phyloP scores from a whole-genome alignment of 768 basidiomycete genomes.

The Ephemerocybe angulata region DNA sequence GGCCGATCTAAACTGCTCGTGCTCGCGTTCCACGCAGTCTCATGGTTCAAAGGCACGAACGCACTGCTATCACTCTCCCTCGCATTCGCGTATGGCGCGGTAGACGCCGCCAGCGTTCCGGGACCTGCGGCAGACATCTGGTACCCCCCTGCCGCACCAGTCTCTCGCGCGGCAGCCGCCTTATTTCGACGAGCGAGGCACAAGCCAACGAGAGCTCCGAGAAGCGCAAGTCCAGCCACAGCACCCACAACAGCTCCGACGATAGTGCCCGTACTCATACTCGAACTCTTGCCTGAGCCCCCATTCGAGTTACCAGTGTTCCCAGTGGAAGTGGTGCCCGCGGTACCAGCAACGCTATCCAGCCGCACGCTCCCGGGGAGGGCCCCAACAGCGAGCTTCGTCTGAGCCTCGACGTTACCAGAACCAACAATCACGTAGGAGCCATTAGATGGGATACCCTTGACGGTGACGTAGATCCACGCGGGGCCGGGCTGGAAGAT shows the following conservation, averaged over 20 bases:
- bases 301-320: constrained; percentile 9
- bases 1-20: constrained; percentile 6
- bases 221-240: constrained; percentile 11
- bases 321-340: constrained; percentile 6
- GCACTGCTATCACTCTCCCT: constrained; percentile 62
- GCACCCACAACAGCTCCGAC: constrained; percentile 12
- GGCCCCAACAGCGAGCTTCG: constrained; percentile 36
- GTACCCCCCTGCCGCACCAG: background rate
- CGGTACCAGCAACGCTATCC: constrained; percentile 38
- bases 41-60: constrained; percentile 69
- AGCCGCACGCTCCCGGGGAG: constrained; percentile 52
- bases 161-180: constrained; percentile 5
- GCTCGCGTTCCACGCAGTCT: constrained; percentile 40
- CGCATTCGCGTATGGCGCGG: constrained; percentile 19
- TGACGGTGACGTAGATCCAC: constrained; percentile 75
- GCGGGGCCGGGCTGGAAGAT: constrained; percentile 88
- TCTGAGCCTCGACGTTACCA: constrained; percentile 73
- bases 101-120: constrained; percentile 21
- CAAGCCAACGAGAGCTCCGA: constrained; percentile 12
- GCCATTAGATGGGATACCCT: constrained; percentile 82
- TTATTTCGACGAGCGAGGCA: constrained; percentile 12
- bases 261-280: background rate
- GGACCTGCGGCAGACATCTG: constrained; percentile 24
- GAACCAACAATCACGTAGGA: constrained; percentile 74
- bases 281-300: background rate